Evolutionary conservation across 306 rosid species (phyloP).

Genomic region (Quercus glauca): DNA sequence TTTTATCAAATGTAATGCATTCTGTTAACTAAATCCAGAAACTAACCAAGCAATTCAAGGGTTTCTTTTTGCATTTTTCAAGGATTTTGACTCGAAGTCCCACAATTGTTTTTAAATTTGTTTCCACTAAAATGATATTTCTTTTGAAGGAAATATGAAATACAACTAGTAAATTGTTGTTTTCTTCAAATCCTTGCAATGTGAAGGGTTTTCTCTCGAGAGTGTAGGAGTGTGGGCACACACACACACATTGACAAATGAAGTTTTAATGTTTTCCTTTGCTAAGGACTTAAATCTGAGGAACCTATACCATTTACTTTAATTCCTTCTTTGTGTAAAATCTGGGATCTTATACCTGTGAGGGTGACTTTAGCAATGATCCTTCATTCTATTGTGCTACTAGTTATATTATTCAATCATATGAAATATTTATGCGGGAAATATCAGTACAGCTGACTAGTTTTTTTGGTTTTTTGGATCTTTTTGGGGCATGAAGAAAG

Average conservation of each 20-base stretch:
- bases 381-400: not conserved
- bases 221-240: not conserved
- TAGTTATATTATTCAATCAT: not conserved
- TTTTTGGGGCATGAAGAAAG: constrained; percentile 69
- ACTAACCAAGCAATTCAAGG: not conserved
- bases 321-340: not conserved
- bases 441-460: constrained; percentile 20
- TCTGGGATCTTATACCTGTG: not conserved
- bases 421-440: constrained; percentile 1
- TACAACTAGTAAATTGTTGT: not conserved
- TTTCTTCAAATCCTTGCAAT: not conserved
- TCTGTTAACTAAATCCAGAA: not conserved
- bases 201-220: not conserved
- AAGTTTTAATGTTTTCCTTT: not conserved
- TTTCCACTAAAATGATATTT: not conserved
- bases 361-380: not conserved
- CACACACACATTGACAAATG: not conserved
- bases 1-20: not conserved
- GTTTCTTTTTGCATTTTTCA: not conserved
- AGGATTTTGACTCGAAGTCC: not conserved
- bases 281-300: not conserved
- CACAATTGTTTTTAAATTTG: not conserved
- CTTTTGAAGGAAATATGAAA: not conserved
- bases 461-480: not conserved
- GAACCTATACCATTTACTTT: not conserved